These are phyloP conservation scores for Agrocybe pediades DNA, from an alignment of 768 basidiomycete genomes.

Conservation along the genomic window DNA sequence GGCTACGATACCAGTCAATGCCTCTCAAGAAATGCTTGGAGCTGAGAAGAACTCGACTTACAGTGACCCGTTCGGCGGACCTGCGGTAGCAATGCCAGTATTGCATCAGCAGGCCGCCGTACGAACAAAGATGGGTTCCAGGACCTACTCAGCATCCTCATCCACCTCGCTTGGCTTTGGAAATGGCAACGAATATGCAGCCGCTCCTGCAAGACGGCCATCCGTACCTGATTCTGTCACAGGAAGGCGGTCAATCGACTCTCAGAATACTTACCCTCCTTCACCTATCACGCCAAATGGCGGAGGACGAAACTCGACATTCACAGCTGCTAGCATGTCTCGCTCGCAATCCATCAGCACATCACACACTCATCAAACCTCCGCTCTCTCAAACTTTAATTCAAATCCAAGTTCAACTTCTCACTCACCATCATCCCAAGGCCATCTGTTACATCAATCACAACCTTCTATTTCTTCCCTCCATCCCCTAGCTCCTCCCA, in stretches of 20 bases:
- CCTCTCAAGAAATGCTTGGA: constrained; percentile 20
- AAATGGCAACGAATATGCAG: neutral
- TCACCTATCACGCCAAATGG: constrained; percentile 14
- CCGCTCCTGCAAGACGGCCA: constrained; percentile 7
- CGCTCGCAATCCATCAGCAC: constrained; percentile 16
- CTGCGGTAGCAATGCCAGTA: constrained; percentile 23
- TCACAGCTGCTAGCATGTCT: constrained; percentile 13
- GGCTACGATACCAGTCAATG: constrained; percentile 21
- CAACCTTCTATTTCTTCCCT: constrained; percentile 10
- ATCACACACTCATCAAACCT: constrained; percentile 12
- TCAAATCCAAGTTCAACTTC: constrained; percentile 1
- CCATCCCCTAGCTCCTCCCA: constrained; percentile 5
- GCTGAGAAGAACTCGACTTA: constrained; percentile 25
- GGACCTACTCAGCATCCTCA: constrained; percentile 13
- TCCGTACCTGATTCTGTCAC: constrained; percentile 14
- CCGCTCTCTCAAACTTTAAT: neutral
- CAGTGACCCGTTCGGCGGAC: constrained; percentile 19
- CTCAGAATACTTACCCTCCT: constrained; percentile 22
- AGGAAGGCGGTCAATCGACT: constrained; percentile 27
- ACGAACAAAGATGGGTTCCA: neutral
- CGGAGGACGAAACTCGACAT: constrained; percentile 5
- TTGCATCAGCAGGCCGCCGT: constrained; percentile 18
- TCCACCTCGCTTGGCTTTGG: constrained; percentile 8
- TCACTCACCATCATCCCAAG: constrained; percentile 14
- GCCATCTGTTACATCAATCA: constrained; percentile 1